phyloP scores from a whole-genome alignment of 345 rosid genomes.

The Citrus unshiu region DNA sequence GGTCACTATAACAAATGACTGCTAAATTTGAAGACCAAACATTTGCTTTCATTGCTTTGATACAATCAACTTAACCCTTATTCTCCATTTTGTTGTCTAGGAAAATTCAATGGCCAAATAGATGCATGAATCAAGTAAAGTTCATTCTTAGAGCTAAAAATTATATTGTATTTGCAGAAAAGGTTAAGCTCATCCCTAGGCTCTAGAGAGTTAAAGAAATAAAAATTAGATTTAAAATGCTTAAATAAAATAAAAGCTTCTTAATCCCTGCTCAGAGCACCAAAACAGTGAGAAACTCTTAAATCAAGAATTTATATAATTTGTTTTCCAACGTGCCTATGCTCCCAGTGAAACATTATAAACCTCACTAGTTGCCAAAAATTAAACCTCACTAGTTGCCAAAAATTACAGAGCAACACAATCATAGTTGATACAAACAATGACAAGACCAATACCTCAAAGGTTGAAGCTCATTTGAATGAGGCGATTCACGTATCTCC shows the following conservation, averaged over 20 bases:
- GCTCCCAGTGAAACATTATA: neutral
- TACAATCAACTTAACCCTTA: neutral
- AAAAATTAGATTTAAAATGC: neutral
- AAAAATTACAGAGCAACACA: neutral
- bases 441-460: conserved; percentile 48
- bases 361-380: neutral
- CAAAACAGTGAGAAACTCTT: neutral
- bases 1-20: neutral
- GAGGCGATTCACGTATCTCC: conserved; percentile 57
- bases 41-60: neutral
- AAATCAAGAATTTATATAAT: neutral
- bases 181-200: neutral
- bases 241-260: neutral
- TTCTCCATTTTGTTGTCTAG: neutral
- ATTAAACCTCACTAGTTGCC: neutral
- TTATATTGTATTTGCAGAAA: neutral
- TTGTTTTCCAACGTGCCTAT: neutral
- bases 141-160: too few species aligned
- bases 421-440: neutral
- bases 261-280: neutral
- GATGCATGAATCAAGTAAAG: too few species aligned
- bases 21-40: neutral
- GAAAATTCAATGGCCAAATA: neutral
- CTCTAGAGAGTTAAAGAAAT: neutral
- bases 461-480: conserved; percentile 47